phyloP scores from a whole-genome alignment of 176 grass and related monocot genomes.

The Juncus effusus region DNA sequence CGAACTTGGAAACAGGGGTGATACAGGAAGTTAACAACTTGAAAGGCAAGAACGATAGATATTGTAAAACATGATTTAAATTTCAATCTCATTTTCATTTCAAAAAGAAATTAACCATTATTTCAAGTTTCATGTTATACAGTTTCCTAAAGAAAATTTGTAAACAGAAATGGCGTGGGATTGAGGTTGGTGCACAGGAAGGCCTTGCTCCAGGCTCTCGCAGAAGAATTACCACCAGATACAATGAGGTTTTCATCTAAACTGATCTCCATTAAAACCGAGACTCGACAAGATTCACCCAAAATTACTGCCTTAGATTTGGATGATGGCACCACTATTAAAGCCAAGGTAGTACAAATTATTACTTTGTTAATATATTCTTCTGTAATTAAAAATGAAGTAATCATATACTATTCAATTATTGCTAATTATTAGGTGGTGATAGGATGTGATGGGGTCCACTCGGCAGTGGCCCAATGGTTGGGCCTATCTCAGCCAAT shows the following conservation, averaged over 20 bases:
- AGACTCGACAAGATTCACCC: constrained; percentile 10
- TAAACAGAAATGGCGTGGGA: too few species aligned
- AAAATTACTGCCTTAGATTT: constrained; percentile 24
- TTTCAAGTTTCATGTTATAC: too few species aligned
- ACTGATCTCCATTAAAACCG: constrained; percentile 23
- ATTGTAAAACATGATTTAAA: too few species aligned
- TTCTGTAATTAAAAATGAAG: background rate
- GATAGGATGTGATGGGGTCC: constrained; percentile 52
- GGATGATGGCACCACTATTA: constrained; percentile 34
- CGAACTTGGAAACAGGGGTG: too few species aligned
- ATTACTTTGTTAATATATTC: background rate
- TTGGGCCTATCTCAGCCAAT: constrained; percentile 21
- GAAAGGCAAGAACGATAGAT: too few species aligned
- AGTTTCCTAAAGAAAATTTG: too few species aligned
- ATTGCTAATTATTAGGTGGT: constrained; percentile 20
- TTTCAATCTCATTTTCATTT: too few species aligned
- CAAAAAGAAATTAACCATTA: too few species aligned
- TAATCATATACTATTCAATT: background rate
- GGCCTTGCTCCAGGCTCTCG: constrained; percentile 27
- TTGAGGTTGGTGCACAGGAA: constrained; percentile 29
- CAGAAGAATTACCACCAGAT: constrained; percentile 31
- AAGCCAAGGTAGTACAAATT: constrained; percentile 34
- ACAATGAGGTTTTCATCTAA: constrained; percentile 39
- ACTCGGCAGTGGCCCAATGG: constrained; percentile 44
- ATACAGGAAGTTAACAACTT: too few species aligned